Evolutionary conservation across 202 grass and related monocot species (phyloP).

Genomic region (Digitaria exilis): DNA sequence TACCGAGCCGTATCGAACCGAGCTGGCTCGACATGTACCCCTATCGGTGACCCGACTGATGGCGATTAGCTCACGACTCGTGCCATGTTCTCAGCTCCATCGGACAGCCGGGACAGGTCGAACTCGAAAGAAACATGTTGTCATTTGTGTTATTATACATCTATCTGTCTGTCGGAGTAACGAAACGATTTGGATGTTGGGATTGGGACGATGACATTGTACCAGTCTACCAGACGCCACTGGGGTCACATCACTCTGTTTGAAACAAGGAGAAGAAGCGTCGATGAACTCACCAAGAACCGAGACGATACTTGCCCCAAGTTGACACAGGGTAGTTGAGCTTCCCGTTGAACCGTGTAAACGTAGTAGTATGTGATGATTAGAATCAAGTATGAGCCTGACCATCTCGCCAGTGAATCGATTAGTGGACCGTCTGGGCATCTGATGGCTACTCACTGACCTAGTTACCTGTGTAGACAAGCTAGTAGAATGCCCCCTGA

Average conservation of each 20-base stretch:
- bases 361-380: not conserved
- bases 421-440: not conserved
- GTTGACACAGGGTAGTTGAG: too few relatives aligned
- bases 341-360: not conserved
- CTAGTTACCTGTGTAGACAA: not conserved
- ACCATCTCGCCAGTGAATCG: not conserved
- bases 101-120: not conserved
- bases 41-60: too few relatives aligned
- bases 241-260: not conserved
- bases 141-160: not conserved
- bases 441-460: not conserved
- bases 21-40: too few relatives aligned
- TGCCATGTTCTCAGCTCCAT: not conserved
- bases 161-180: not conserved
- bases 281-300: too few relatives aligned
- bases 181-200: not conserved
- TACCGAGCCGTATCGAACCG: too few relatives aligned
- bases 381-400: not conserved
- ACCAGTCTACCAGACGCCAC: not conserved
- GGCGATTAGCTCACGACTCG: not conserved
- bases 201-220: not conserved
- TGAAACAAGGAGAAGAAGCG: not conserved
- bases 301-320: too few relatives aligned
- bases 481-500: not conserved
- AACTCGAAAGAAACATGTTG: not conserved